Base-by-base conservation (phyloP, 495 filamentous ascomycete genomes). In the Bryoglossum gracile region DNA sequence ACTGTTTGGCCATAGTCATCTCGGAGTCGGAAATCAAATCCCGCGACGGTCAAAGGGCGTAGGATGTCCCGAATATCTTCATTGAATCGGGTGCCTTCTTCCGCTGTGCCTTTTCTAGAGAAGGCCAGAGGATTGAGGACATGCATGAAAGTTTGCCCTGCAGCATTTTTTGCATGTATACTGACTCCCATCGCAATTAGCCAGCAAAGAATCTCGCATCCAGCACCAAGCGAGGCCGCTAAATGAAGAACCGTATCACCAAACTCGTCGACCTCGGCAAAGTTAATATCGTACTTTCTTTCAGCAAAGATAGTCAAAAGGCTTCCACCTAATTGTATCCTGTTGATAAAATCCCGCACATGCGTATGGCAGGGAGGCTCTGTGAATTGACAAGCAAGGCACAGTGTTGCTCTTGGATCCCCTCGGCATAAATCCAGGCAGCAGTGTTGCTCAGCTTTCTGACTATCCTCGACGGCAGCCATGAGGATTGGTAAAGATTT, bases 91-190 rank as follows among this genome's bases (percentile, higher is more conserved):
- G 14, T 19, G 4, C 5, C 5, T 19, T 4, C 3, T 3, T 22
- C 37, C 4, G 3, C 14, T 11, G 18, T 40, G 5, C 22, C 22
- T n/a, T 13, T 19, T n/a, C 9, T 8, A 10, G 37, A n/a, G 18
- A 43, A 45, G 4, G 43, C 43, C 16, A 18, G 5, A n/a, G 43
- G n/a, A 13, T 45, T 32, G 9, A 45, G 16, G 17, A 33, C 28
- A n/a, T 45, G 43, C 26, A 45, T 19, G 17, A 45, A 45, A n/a
- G 43, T 45, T 17, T 45, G 43, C 2, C 37, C 37, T 5, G 18
- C 37, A 13, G 19, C 37, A 40, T 40, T 40, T 13, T 5, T 40
- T 3, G 37, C 37, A 13, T 40, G 37, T 13, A 40, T 19, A 22
- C 22, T 13, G 22, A 22, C 37, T 22, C 37, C 37, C 19, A 28